Evolutionary conservation across 371 early-diverging fungal species (phyloP), one percentile per base, ranked within the genome.

Genomic region (Vairimorpha ceranae): DNA sequence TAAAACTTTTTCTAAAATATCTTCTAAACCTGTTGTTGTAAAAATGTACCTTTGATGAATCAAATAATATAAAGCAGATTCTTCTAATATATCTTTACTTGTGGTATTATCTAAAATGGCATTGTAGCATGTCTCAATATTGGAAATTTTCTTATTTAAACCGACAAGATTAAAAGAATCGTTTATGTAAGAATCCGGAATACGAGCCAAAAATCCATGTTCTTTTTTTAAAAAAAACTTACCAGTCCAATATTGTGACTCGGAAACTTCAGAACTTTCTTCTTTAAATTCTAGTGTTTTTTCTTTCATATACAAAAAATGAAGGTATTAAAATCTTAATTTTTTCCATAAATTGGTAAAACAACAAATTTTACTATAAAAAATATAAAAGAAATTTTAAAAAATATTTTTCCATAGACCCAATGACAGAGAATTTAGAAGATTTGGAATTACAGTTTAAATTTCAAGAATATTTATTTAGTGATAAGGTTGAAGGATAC

Each of bases 141-240:
- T 88, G 12, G 88, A 87, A 0, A 93, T 89, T 45, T 88, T 86
- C 21, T 87, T 85, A 63, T 87, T 87, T 58, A 95, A 83, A 10
- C 93, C 93, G 21, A 90, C 89, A 43, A 93, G 81, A 83, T 95
- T 93, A 79, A 95, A 95, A 61, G 90, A 88, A 83, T 95, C 95
- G 32, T 72, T 58, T 6, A 81, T 35, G 74, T 76, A 84, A 15
- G 51, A 19, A 63, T 82, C 79, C 4, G 74, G 77, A 33, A 84
- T 68, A 23, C 76, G 33, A 10, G 70, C 45, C 6, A 84, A 58
- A 36, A 67, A 36, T 23, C n/a, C 48, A 43, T 82, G 67, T 43
- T 82, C 72, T 27, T 67, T 70, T n/a, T 67, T 66, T 25, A 51
- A 66, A 45, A 78, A 54, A 70, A 84, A 84, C 12, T 70, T 52